Evolutionary conservation across 2,329 filamentous ascomycete species (phyloP), one percentile per base, ranked within the genome.

Genomic region (Penicillium polonicum): DNA sequence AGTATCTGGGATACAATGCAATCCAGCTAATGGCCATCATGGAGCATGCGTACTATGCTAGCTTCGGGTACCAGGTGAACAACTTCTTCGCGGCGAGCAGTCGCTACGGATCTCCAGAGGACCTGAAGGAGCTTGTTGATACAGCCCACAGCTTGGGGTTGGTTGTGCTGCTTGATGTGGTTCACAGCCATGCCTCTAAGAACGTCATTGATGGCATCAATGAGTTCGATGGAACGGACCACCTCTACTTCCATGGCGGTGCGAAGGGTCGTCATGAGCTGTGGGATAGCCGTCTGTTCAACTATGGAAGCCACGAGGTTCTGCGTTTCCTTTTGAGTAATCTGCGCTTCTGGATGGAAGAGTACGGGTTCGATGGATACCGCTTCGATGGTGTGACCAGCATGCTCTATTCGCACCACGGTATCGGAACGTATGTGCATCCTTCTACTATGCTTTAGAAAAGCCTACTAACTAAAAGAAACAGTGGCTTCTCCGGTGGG

Each of bases 41-140:
- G 93, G 94, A 99, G 74, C 94, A 99, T 77, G 94, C 94, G 49
- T 99, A 99, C 82, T 99, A 99, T 74, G 94, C 94, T 69, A 97
- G 93, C 71, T 99, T 99, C 69, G 94, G 94, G 46, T 99, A 99
- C 76, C 94, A 99, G 76, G 86, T 99, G 78, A 99, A 97, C 80
- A 97, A 90, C 76, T 99, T 99, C 82, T 99, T 97, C 69, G 94
- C 94, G 29, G 92, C 93, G 13, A 97, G 92, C 76, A 97, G 93
- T 75, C 88, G 94, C 61, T 99, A 96, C 71, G 94, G 94, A 42
- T 85, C 88, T 0, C 94, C 94, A 0, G 94, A 99, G 70, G 94
- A 97, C 38, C 81, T 99, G 65, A 99, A 96, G 76, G 93, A 97
- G 80, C 84, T 99, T 48, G 90, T 99, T 63, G 94, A 99, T 71